Evolutionary conservation across 768 basidiomycete species (phyloP), one percentile per base, ranked within the genome.

Genomic region (Hypholoma sublateritium): DNA sequence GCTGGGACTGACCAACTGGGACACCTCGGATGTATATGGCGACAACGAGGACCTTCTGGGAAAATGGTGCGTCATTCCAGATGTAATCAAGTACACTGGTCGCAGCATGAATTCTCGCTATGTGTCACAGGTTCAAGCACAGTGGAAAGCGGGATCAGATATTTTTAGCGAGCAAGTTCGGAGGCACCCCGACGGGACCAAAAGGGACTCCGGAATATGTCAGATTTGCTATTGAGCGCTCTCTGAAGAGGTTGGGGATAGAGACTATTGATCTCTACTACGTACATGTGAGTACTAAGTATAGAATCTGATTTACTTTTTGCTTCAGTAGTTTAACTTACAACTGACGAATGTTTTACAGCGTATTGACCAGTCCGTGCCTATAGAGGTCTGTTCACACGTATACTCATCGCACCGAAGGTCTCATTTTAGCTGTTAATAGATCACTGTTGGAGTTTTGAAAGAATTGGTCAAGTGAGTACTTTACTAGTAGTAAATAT

Each of bases 151-250:
- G 82, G 36, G 59, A 71, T n/a, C 72, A 81, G 35, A 81, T 86
- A 25, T 88, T 87, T 70, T 74, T 89, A 13, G 83, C 85, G 4
- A 86, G 84, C 16, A 88, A 88, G 57, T 71, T 67, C 35, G 68
- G 74, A 8, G 35, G 37, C 14, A 50, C 58, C n/a, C 28, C 56
- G 17, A 45, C 64, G 21, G 66, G 58, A 37, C 49, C 35, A 28
- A 62, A 69, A 53, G 72, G 57, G 42, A 76, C 53, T 51, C 72
- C 77, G 0, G 70, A 76, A 47, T 78, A 81, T 54, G 74, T 77
- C 13, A 67, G 68, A 2, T 60, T 72, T 37, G 68, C 71, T 0
- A 50, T 73, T 45, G 69, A 78, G 16, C 69, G 47, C 48, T 79
- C 80, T 0, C 65, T 85, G 42, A 63, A 70, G 59, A 65, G 67